These are phyloP conservation scores for Capniomyces stellatus DNA, from an alignment of 371 early-diverging fungal species.

Conservation along the genomic window DNA sequence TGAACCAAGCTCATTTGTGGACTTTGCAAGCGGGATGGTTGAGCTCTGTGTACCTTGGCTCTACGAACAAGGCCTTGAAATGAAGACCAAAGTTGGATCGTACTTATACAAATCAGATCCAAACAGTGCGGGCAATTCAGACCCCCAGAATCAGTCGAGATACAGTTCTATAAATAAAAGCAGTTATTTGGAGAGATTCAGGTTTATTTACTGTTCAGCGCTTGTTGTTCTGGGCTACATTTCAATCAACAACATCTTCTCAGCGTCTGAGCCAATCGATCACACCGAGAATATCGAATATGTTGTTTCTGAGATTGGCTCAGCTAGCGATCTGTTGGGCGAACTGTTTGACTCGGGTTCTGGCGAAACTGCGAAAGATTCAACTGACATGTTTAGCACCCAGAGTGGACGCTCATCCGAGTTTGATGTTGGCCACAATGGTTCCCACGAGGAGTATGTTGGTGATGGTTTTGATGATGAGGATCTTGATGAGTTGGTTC, in stretches of 20 bases:
- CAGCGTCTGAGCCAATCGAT: background rate
- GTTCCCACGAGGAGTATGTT: background rate
- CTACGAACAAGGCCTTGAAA: too few species aligned
- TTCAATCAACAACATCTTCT: background rate
- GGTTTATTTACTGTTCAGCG: background rate
- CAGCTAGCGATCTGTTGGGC: constrained; percentile 1
- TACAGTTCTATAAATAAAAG: background rate
- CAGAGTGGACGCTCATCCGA: background rate
- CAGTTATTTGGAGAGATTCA: background rate
- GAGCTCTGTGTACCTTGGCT: background rate
- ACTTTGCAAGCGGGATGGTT: background rate
- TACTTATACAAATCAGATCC: too few species aligned
- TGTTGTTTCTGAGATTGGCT: background rate
- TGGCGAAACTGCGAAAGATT: background rate
- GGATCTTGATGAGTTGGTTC: constrained; percentile 6
- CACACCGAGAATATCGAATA: background rate
- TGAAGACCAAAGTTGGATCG: too few species aligned
- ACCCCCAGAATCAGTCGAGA: background rate
- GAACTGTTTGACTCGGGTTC: background rate
- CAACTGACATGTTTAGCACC: background rate
- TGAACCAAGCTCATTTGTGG: background rate
- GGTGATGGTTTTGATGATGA: constrained; percentile 4
- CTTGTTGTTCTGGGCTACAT: background rate
- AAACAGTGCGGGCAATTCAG: background rate
- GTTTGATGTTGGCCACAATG: constrained; percentile 2